A percentile compares a stretch with the other conserved stretches of the same genome.
These are phyloP conservation scores for Fusarium pininemorale DNA, from an alignment of 2,329 filamentous ascomycete species.

Conservation along the genomic window DNA sequence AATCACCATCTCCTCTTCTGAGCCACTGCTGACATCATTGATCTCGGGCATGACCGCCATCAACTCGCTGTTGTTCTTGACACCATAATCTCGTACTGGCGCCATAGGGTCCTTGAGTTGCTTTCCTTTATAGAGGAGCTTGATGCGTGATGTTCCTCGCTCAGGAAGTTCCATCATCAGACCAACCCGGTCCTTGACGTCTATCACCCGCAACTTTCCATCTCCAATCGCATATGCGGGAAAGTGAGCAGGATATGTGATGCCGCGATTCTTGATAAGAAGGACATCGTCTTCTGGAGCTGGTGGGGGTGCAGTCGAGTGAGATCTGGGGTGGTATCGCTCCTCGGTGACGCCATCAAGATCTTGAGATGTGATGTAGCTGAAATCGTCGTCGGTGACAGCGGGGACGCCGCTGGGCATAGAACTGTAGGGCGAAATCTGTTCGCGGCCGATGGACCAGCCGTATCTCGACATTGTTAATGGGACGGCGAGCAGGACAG, in stretches of 20 bases:
- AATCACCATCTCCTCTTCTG: conserved; percentile 57
- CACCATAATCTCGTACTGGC: conserved; percentile 67
- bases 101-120: conserved; percentile 72
- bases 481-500: conserved; percentile 59
- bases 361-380: conserved; percentile 84
- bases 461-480: conserved; percentile 66
- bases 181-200: conserved; percentile 73
- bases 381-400: conserved; percentile 80
- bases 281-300: conserved; percentile 73
- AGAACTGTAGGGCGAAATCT: conserved; percentile 63
- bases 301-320: conserved; percentile 46
- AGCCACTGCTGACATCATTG: conserved; percentile 47
- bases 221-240: conserved; percentile 79
- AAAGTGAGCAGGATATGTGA: conserved; percentile 75
- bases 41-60: conserved; percentile 58
- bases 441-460: conserved; percentile 57
- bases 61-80: conserved; percentile 69
- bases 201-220: conserved; percentile 72
- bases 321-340: conserved; percentile 54
- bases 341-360: conserved; percentile 57
- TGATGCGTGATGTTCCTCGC: conserved; percentile 62
- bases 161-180: conserved; percentile 71
- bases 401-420: conserved; percentile 61
- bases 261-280: conserved; percentile 72
- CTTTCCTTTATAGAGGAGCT: conserved; percentile 77